Conservation (phyloP, 169 alveolate species). For the Plasmodium knowlesi region DNA sequence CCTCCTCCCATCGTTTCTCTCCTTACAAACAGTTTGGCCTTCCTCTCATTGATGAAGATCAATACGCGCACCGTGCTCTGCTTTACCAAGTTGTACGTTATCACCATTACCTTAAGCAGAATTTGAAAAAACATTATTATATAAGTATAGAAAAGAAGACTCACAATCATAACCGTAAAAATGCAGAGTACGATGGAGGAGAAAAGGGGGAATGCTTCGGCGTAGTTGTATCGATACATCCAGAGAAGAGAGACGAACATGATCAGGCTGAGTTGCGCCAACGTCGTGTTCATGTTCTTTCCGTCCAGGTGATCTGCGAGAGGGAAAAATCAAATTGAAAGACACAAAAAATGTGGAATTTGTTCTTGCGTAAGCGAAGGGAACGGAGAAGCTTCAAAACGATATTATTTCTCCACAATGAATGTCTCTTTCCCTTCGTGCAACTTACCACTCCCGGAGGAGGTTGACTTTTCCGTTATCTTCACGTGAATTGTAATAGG, state of each 20-base stretch:
- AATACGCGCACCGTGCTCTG: neutral
- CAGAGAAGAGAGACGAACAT: slow-evolving; percentile 32
- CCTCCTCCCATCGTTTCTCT: neutral
- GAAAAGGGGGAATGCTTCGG: slow-evolving; percentile 26
- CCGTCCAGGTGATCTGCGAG: slow-evolving; percentile 7
- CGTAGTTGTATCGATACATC: slow-evolving; percentile 55
- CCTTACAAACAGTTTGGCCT: neutral
- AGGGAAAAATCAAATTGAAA: too few species aligned
- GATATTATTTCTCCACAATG: neutral
- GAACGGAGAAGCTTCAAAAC: neutral
- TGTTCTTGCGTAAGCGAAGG: neutral
- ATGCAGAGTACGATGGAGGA: slow-evolving; percentile 19
- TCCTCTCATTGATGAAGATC: neutral
- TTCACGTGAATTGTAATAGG: slow-evolving; percentile 57
- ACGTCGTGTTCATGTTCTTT: neutral
- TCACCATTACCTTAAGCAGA: neutral
- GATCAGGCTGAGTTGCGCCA: slow-evolving; percentile 10
- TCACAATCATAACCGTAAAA: slow-evolving; percentile 22
- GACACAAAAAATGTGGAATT: neutral
- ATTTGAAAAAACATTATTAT: slow-evolving; percentile 11
- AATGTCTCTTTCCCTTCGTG: neutral
- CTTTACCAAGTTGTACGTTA: neutral
- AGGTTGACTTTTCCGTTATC: slow-evolving; percentile 18
- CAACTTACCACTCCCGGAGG: slow-evolving; percentile 22
- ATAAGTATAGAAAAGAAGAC: slow-evolving; percentile 3